Evolutionary conservation across 2,329 filamentous ascomycete genomes (phyloP).

Genomic region (Tricladium varicosporioides): DNA sequence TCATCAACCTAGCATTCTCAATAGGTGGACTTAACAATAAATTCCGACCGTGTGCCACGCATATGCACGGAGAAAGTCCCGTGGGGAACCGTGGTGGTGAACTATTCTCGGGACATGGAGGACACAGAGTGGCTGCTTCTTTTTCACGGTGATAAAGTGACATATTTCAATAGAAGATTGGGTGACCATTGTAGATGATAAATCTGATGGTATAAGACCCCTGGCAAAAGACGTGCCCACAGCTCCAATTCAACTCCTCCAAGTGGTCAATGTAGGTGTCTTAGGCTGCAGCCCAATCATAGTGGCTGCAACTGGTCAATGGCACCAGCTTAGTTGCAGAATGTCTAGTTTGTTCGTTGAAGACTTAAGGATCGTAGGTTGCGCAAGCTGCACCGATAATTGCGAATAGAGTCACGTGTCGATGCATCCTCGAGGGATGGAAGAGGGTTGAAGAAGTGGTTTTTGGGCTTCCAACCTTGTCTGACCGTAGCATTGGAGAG

Average conservation of each 20-base stretch:
- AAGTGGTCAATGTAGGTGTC: not conserved
- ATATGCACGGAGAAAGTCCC: not conserved
- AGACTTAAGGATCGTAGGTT: not conserved
- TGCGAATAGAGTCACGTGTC: conserved; percentile 1
- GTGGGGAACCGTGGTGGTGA: not conserved
- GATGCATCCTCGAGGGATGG: not conserved
- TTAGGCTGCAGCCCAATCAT: not conserved
- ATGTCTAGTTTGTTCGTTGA: no score
- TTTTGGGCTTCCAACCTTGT: no score
- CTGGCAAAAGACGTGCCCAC: not conserved
- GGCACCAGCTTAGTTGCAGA: no score
- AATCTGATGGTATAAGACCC: not conserved
- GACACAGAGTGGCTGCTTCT: no score
- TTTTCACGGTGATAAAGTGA: no score
- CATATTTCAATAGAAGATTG: no score
- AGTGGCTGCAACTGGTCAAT: no score
- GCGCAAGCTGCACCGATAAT: not conserved
- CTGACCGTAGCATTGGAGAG: no score
- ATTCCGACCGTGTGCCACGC: not conserved
- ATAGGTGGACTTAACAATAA: not conserved
- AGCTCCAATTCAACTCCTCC: not conserved
- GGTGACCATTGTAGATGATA: no score
- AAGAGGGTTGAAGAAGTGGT: no score
- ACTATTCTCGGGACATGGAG: not conserved
- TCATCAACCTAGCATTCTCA: not conserved